Evolutionary conservation across 768 basidiomycete species (phyloP).

Genomic region (Filobasidium wieringae): DNA sequence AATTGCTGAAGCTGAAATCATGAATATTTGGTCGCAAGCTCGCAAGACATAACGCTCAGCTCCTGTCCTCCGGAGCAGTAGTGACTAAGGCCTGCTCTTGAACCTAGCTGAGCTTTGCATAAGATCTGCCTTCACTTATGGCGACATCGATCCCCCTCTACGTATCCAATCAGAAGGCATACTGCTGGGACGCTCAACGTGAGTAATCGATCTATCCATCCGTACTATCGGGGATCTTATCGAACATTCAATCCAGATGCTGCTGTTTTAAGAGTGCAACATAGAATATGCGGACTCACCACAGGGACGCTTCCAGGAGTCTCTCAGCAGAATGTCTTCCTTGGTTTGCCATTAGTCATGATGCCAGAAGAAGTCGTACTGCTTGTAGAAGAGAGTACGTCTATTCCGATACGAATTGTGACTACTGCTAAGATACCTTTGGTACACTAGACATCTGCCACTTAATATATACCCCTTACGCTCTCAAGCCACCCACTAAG

Average conservation of each 20-base stretch:
- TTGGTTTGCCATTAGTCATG: conserved; percentile 78
- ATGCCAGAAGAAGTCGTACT: conserved; percentile 86
- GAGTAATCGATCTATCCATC: background rate
- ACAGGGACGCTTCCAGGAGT: conserved; percentile 87
- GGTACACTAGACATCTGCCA: conserved; percentile 53
- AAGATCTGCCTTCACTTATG: too few species aligned
- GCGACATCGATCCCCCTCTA: conserved; percentile 13
- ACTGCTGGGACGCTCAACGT: conserved; percentile 13
- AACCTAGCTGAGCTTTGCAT: too few species aligned
- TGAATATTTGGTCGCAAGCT: too few species aligned
- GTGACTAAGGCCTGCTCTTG: too few species aligned
- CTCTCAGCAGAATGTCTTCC: conserved; percentile 89
- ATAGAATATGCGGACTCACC: conserved; percentile 73
- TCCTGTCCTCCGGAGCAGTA: too few species aligned
- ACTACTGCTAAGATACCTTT: background rate
- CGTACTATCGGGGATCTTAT: background rate
- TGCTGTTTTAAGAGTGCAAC: conserved; percentile 60
- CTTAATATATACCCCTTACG: conserved; percentile 54
- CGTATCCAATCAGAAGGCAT: conserved; percentile 10
- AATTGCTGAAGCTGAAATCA: too few species aligned
- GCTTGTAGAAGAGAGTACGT: conserved; percentile 65
- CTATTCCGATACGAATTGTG: background rate
- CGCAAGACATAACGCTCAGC: too few species aligned
- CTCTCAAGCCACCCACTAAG: conserved; percentile 47
- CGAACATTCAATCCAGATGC: conserved; percentile 49